phyloP scores from a whole-genome alignment of 306 rosid genomes.

The Pueraria montana region DNA sequence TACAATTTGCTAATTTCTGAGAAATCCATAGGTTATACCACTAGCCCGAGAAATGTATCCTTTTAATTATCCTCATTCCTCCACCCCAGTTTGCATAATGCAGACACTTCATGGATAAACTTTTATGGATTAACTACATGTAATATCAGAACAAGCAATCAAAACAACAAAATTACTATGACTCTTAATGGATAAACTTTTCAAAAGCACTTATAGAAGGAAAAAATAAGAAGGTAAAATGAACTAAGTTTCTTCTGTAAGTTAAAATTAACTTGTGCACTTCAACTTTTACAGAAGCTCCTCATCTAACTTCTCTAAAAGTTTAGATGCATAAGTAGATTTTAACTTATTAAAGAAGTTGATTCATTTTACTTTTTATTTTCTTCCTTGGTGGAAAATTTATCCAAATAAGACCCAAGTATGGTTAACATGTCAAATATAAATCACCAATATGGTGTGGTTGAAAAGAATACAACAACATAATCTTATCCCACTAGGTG shows the following conservation, averaged over 20 bases:
- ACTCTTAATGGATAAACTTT: background rate
- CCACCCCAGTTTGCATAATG: background rate
- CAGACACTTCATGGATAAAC: too few species aligned
- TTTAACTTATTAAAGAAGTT: background rate
- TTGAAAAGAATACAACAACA: background rate
- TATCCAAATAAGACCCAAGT: background rate
- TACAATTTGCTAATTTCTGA: slow-evolving; percentile 2
- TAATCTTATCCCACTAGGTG: background rate
- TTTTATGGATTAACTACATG: slow-evolving; percentile 3
- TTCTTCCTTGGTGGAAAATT: background rate
- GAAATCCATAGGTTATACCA: background rate
- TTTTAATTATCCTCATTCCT: background rate
- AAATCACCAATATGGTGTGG: slow-evolving; percentile 10
- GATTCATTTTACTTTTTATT: background rate
- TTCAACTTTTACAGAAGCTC: background rate
- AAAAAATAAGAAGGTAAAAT: background rate
- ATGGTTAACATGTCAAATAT: background rate
- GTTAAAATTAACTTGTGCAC: background rate
- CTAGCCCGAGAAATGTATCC: background rate
- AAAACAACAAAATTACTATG: background rate
- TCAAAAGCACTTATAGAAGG: background rate
- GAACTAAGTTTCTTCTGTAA: background rate
- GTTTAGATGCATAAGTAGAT: too few species aligned
- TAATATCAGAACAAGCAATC: background rate
- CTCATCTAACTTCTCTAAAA: background rate